Conservation (phyloP, 345 rosid species). For the Syzygium oleosum region DNA sequence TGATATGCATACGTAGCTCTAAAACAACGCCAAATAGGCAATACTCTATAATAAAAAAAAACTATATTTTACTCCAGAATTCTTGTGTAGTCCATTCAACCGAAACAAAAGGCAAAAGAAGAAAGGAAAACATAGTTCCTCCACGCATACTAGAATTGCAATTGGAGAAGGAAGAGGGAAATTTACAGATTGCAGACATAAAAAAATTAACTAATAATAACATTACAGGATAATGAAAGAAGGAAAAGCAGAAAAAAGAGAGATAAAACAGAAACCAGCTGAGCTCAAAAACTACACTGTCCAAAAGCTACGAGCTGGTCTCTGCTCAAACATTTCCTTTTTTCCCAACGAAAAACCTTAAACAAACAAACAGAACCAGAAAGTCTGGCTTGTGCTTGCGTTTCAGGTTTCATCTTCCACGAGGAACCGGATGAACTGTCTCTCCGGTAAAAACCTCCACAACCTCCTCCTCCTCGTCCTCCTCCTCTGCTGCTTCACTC, state of each 20-base stretch:
- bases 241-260: neutral
- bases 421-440: neutral
- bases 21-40: neutral
- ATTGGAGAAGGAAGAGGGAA: neutral
- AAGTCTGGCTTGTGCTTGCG: neutral
- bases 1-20: neutral
- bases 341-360: neutral
- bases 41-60: neutral
- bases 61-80: neutral
- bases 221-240: neutral
- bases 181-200: neutral
- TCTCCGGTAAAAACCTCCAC: neutral
- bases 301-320: neutral
- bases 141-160: neutral
- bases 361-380: neutral
- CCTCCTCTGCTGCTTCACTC: neutral
- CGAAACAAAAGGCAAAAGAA: neutral
- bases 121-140: neutral
- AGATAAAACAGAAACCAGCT: neutral
- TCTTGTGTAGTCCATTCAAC: neutral
- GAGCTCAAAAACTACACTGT: neutral
- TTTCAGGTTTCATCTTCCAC: neutral
- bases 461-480: neutral
- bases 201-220: neutral
- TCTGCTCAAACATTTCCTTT: neutral